Evolutionary conservation across 2,329 filamentous ascomycete species (phyloP).

Genomic region (Colletotrichum simmondsii): DNA sequence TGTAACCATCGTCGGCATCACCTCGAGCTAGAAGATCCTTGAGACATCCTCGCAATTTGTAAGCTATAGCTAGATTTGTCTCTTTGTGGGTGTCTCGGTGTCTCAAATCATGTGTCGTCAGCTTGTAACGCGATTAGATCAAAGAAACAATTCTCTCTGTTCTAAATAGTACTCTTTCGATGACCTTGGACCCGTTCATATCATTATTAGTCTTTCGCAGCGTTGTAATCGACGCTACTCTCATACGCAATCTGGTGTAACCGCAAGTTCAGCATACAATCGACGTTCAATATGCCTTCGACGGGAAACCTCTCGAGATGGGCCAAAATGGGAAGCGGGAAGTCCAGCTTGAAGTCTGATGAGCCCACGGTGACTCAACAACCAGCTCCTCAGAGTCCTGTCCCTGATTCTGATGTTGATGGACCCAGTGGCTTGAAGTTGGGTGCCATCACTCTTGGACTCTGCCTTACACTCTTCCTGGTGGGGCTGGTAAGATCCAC

Average conservation of each 20-base stretch:
- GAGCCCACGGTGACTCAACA: not conserved
- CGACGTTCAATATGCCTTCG: not conserved
- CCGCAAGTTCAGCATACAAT: not conserved
- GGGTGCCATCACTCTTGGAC: slow-evolving; percentile 7
- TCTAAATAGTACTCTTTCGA: not conserved
- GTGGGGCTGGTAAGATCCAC: slow-evolving; percentile 7
- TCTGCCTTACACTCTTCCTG: slow-evolving; percentile 22
- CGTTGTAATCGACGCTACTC: not conserved
- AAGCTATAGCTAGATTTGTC: not conserved
- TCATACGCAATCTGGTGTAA: not conserved
- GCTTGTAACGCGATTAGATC: not conserved
- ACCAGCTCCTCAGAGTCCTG: not conserved
- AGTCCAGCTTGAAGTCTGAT: slow-evolving; percentile 1
- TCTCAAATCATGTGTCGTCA: not conserved
- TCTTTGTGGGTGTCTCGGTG: not conserved
- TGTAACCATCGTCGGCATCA: not conserved
- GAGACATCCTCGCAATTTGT: not conserved
- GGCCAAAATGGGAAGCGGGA: not conserved
- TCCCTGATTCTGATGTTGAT: not conserved
- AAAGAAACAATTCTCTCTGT: not conserved
- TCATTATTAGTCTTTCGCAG: not conserved
- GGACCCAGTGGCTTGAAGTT: slow-evolving; percentile 9
- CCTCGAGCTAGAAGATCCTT: not conserved
- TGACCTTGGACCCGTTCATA: not conserved
- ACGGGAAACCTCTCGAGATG: not conserved